These are phyloP conservation scores for Juglanconis sp. DNA, from an alignment of 2,329 filamentous ascomycete genomes.

Conservation along the genomic window DNA sequence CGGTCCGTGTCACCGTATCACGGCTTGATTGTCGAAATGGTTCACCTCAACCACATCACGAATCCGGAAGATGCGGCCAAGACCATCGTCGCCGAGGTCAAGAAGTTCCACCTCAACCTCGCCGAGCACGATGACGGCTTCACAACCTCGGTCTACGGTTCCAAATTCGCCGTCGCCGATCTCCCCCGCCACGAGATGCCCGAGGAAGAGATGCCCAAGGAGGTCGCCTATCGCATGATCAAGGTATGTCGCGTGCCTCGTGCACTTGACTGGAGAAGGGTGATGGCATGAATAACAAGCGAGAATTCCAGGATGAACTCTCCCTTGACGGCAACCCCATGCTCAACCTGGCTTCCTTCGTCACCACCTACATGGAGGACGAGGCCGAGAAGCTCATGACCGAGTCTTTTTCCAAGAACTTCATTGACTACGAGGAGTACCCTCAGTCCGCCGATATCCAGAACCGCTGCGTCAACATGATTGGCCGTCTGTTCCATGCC, in stretches of 20 bases:
- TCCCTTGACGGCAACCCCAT: conserved; percentile 89
- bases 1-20: conserved; percentile 31
- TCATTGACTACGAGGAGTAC: conserved; percentile 86
- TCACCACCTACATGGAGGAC: conserved; percentile 82
- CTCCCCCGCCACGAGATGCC: conserved; percentile 84
- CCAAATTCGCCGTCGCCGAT: conserved; percentile 75
- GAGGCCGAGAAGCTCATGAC: conserved; percentile 95
- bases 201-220: conserved; percentile 82
- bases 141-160: conserved; percentile 84
- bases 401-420: conserved; percentile 91
- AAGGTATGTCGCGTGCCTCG: conserved; percentile 37
- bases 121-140: conserved; percentile 54
- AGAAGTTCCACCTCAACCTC: conserved; percentile 46
- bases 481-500: conserved; percentile 83
- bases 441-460: conserved; percentile 74
- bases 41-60: conserved; percentile 47
- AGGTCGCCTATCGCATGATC: conserved; percentile 95
- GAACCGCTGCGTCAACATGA: conserved; percentile 89
- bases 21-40: conserved; percentile 41
- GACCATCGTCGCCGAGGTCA: conserved; percentile 33
- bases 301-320: conserved; percentile 62
- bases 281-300: no score
- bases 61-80: conserved; percentile 27
- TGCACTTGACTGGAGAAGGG: no score
- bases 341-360: conserved; percentile 84